Percentiles rank a stretch among this genome's conserved stretches.
These are phyloP conservation scores for Anacardium occidentale DNA, from an alignment of 345 rosid genomes.

Conservation along the genomic window DNA sequence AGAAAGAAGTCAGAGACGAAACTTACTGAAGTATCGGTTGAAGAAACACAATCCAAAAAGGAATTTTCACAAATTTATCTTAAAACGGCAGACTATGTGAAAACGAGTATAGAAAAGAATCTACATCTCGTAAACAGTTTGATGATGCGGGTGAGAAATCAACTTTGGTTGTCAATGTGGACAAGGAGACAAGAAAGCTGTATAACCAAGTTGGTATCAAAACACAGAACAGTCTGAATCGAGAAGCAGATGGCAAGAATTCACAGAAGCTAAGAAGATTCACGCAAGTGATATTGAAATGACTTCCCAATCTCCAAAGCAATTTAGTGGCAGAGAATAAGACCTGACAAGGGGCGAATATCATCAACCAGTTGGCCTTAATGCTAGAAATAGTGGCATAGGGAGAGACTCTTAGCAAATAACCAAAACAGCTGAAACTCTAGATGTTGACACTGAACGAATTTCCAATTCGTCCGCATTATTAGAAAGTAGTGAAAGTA, in stretches of 20 bases:
- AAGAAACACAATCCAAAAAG: conserved; percentile 41
- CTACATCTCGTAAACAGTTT: conserved; percentile 32
- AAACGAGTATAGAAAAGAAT: conserved; percentile 33
- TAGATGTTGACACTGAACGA: conserved; percentile 35
- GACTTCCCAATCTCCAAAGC: conserved; percentile 39
- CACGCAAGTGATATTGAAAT: conserved; percentile 38
- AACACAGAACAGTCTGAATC: conserved; percentile 33
- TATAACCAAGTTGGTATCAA: conserved; percentile 29
- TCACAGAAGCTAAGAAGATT: conserved; percentile 37
- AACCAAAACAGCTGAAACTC: conserved; percentile 33
- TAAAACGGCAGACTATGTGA: conserved; percentile 32
- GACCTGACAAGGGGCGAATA: conserved; percentile 24
- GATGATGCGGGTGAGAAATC: conserved; percentile 35
- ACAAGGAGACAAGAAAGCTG: conserved; percentile 39
- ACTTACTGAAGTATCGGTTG: conserved; percentile 38
- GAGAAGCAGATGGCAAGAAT: conserved; percentile 37
- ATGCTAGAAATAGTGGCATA: conserved; percentile 26
- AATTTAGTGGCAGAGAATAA: conserved; percentile 39
- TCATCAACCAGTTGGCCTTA: conserved; percentile 18
- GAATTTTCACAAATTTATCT: conserved; percentile 38
- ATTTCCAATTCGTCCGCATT: conserved; percentile 41
- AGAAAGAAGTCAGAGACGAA: conserved; percentile 71
- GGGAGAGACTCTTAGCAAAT: conserved; percentile 31
- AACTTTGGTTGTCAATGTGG: conserved; percentile 30
- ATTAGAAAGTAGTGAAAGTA: conserved; percentile 37